Conservation (phyloP, 164 flowering plant genomes). For the Buxus sempervirens region DNA sequence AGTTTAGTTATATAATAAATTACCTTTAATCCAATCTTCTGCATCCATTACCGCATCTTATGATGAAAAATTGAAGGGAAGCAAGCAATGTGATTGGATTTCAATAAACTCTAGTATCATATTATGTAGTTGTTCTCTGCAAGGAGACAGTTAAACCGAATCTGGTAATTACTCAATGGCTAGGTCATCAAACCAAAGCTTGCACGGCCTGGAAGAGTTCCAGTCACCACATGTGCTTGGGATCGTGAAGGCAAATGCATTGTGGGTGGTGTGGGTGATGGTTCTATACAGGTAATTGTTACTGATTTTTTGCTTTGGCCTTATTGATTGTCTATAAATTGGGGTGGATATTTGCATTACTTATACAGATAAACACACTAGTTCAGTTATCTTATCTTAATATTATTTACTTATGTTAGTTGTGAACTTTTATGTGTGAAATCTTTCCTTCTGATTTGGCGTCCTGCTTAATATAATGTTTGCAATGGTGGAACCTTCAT, state of each 20-base stretch:
- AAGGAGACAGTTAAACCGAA: not conserved
- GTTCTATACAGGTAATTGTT: constrained; percentile 79
- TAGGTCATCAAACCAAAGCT: constrained; percentile 97
- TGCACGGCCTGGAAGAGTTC: constrained; percentile 89
- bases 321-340: not conserved
- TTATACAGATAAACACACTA: not conserved
- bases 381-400: not conserved
- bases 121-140: not conserved
- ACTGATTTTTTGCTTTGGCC: not conserved
- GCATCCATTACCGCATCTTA: not conserved
- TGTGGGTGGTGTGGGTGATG: constrained; percentile 94
- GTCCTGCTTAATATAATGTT: constrained; percentile 5
- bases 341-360: not conserved
- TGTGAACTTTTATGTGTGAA: not conserved
- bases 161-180: constrained; percentile 8
- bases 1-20: not conserved
- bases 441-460: constrained; percentile 2
- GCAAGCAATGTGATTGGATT: not conserved
- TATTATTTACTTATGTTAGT: too few relatives aligned
- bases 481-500: constrained; percentile 83
- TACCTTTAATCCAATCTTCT: not conserved
- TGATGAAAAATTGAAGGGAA: not conserved
- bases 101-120: not conserved
- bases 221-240: constrained; percentile 96
- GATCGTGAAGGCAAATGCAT: constrained; percentile 84